phyloP scores from a whole-genome alignment of 139 green algal species.

The Zygnema circumcarinatum region DNA sequence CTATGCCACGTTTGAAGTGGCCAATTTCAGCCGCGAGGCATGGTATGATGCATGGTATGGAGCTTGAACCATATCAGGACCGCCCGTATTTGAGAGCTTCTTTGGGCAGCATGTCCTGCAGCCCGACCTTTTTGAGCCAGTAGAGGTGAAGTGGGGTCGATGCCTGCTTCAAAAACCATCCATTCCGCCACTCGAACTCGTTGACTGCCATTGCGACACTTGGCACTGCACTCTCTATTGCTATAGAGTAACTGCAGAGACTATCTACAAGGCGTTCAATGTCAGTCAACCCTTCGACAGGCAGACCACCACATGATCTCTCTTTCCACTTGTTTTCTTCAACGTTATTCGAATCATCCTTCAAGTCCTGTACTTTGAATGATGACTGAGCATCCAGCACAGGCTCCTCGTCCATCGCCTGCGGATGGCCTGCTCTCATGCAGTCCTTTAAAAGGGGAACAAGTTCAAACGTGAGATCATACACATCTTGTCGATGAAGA shows the following conservation, averaged over 20 bases:
- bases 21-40: no score
- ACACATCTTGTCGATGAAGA: neutral
- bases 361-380: neutral
- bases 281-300: neutral
- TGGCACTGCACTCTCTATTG: slow-evolving; percentile 4
- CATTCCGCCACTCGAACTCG: slow-evolving; percentile 20
- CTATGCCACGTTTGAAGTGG: no score
- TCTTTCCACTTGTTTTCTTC: neutral
- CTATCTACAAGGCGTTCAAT: slow-evolving; percentile 4
- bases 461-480: neutral
- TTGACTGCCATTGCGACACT: neutral
- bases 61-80: no score
- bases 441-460: neutral
- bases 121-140: neutral
- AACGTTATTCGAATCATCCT: neutral
- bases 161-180: slow-evolving; percentile 14
- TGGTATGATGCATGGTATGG: no score
- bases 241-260: neutral
- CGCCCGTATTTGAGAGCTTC: neutral
- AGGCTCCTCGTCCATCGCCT: neutral
- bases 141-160: neutral
- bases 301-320: neutral
- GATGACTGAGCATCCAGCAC: no score
- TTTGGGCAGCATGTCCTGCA: neutral
- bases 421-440: neutral